Evolutionary conservation across 2,329 filamentous ascomycete genomes (phyloP).

Genomic region (Penicillium frequentans): DNA sequence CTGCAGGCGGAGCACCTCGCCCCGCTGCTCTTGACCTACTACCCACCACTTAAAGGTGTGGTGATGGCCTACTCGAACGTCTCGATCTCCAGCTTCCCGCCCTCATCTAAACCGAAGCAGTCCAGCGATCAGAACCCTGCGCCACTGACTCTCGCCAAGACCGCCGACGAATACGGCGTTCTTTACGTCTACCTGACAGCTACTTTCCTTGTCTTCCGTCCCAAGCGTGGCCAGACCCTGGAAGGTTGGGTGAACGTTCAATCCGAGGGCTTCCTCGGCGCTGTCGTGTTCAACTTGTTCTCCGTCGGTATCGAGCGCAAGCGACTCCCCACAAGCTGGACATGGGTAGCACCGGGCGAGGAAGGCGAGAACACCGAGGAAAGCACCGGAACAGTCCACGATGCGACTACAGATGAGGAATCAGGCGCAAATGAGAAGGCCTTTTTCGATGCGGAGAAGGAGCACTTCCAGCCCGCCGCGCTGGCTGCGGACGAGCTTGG

Average conservation of each 20-base stretch:
- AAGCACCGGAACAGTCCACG: constrained; percentile 6
- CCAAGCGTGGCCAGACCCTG: constrained; percentile 69
- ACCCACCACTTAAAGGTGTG: constrained; percentile 58
- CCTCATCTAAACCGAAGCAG: constrained; percentile 32
- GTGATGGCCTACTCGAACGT: constrained; percentile 55
- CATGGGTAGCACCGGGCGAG: constrained; percentile 66
- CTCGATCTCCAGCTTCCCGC: constrained; percentile 42
- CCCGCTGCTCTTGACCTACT: constrained; percentile 64
- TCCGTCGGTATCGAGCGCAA: constrained; percentile 81
- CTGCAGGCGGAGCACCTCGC: constrained; percentile 62
- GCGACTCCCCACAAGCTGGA: constrained; percentile 75
- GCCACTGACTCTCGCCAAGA: constrained; percentile 42
- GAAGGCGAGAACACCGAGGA: constrained; percentile 21
- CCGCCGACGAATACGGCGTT: constrained; percentile 78
- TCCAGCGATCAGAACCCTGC: constrained; percentile 33
- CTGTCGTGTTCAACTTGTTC: constrained; percentile 89
- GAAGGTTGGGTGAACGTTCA: constrained; percentile 83
- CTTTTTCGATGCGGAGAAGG: constrained; percentile 38
- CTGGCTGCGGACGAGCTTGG: constrained; percentile 34
- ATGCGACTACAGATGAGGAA: constrained; percentile 28
- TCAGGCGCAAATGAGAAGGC: constrained; percentile 17
- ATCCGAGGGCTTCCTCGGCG: constrained; percentile 82
- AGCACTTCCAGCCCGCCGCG: constrained; percentile 40
- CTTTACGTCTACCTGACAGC: constrained; percentile 86
- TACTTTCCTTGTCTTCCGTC: constrained; percentile 81